Conservation (phyloP, 176 grass and related monocot genomes). For the Eremochloa ophiuroides region DNA sequence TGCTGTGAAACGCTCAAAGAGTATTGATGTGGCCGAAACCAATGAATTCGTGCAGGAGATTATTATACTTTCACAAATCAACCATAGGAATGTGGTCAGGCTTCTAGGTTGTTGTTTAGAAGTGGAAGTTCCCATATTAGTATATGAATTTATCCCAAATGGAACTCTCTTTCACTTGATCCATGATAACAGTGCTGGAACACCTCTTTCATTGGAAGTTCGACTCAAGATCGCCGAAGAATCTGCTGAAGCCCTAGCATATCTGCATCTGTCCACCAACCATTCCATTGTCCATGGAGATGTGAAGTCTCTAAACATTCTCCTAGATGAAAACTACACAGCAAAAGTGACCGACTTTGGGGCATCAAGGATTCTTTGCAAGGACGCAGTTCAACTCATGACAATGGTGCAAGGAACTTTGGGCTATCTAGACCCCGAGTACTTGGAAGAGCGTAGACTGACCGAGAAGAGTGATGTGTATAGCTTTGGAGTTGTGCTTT, state of each 20-base stretch:
- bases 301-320: neutral
- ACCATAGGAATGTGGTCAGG: neutral
- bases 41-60: too few species aligned
- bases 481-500: conserved; percentile 14
- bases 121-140: neutral
- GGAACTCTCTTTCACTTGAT: neutral
- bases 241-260: neutral
- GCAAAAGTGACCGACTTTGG: neutral
- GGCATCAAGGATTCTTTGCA: neutral
- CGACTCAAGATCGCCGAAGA: neutral
- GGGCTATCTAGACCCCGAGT: conserved; percentile 21
- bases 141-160: neutral
- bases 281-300: neutral
- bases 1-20: too few species aligned
- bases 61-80: too few species aligned
- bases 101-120: neutral
- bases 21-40: too few species aligned
- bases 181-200: neutral
- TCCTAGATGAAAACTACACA: neutral
- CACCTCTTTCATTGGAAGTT: neutral
- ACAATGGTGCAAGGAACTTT: neutral
- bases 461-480: conserved; percentile 10
- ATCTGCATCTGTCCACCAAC: conserved; percentile 13
- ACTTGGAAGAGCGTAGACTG: neutral
- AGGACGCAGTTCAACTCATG: neutral